Evolutionary conservation across 108 stramenopile genomes (phyloP), one percentile per base, ranked within the genome.

Genomic region (Skeletonema potamos): DNA sequence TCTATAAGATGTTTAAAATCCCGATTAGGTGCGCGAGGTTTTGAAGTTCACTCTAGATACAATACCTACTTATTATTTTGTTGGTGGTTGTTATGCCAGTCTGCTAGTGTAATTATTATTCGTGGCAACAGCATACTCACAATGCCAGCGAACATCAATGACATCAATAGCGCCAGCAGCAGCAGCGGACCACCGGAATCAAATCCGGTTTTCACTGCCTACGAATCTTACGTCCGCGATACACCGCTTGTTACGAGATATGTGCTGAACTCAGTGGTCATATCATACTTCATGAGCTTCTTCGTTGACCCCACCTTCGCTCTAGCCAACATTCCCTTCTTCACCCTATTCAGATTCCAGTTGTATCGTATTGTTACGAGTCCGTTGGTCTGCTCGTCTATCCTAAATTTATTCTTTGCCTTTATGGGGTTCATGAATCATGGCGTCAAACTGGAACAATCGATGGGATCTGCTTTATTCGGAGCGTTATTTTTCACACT

Each of bases 201-300:
- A 54, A 92, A 92, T 59, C 91, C 88, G 11, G 62, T 88, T 18
- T 72, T 84, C 4, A 70, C 77, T 10, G 81, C 85, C 20, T 89
- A 85, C 64, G 88, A 89, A 32, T 61, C 32, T 9, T 95, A 88
- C 61, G 39, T 79, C 29, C 81, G 70, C 6, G 76, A 83, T 41
- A 95, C 93, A 30, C 93, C 93, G 0, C 81, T 92, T 13, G 81
- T 92, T 8, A 92, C 91, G 24, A 67, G 91, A 24, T 85, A 70
- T 41, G 63, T 88, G 58, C 72, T 95, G 54, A 82, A 76, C 29
- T 64, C 87, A 12, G 83, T 87, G 37, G 51, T 76, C n/a, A 66
- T 85, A 10, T 82, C 93, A 6, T 92, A 70, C 63, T 37, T 84
- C 59, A 28, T 86, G 7, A 67, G 68, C 46, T 91, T 89, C 73